Evolutionary conservation across 2,329 filamentous ascomycete species (phyloP), one percentile per base, ranked within the genome.

Genomic region (Pyricularia sp.): DNA sequence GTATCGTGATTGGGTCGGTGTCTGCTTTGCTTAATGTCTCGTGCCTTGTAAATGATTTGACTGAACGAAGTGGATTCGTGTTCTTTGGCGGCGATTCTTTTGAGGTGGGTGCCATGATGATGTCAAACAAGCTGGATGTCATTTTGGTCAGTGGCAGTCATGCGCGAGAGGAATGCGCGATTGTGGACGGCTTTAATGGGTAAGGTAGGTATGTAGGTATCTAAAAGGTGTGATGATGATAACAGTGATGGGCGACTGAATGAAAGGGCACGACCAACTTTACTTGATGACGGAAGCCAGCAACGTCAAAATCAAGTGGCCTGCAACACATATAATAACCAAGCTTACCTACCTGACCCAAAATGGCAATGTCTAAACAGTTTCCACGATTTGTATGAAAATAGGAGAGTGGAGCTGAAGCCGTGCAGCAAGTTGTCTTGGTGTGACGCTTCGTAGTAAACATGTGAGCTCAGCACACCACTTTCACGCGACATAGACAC

Each of bases 121-220:
- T 75, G 66, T 71, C 70, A 69, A 72, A 76, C 70, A 74, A 71
- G 68, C 75, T 78, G 70, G 72, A 71, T 17, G 74, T 70, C 75
- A 77, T 77, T 28, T 70, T 68, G 70, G 63, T 73, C 61, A 72
- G 71, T 73, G 7, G 64, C 28, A 25, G 20, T 59, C 26, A 36
- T 20, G 42, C 23, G 25, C 12, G 59, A 30, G 14, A 28, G 23
- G 42, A n/a, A 20, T 20, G 42, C 42, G 42, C 42, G n/a, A 55
- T 14, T 50, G 14, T 17, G n/a, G n/a, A 26, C 3, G n/a, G 23
- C 25, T 23, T 36, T 14, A 31, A 33, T 33, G 12, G 31, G 10
- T n/a, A n/a, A 12, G 10, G 20, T 42, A 17, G 64, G 64, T 30
- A 42, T 2, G 10, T 42, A 42, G 31, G 64, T n/a, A 42, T 1